phyloP scores from a whole-genome alignment of 306 rosid genomes.

The Cicer arietinum region DNA sequence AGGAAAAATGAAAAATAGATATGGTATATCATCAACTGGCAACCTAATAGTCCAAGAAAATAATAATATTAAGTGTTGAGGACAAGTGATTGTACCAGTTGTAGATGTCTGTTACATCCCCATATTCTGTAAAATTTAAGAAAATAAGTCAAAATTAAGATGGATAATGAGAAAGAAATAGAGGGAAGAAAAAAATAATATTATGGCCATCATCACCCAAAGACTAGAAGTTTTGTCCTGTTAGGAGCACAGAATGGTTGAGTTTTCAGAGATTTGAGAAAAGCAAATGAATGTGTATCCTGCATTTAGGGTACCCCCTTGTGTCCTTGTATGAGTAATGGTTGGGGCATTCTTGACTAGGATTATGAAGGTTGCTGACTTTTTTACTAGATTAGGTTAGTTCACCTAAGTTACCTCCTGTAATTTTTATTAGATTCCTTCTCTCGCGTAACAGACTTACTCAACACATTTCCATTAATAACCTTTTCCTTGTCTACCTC shows the following conservation, averaged over 20 bases:
- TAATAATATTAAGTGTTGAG: conserved; percentile 31
- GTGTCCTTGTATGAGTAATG: background rate
- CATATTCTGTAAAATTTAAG: conserved; percentile 70
- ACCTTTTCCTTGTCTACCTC: background rate
- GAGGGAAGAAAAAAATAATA: background rate
- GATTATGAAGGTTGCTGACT: background rate
- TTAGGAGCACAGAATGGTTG: conserved; percentile 14
- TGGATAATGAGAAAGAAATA: conserved; percentile 20
- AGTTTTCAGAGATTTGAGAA: background rate
- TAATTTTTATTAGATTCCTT: background rate
- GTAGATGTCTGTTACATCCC: conserved; percentile 91
- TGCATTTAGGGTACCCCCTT: background rate
- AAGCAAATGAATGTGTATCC: background rate
- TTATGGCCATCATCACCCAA: conserved; percentile 12
- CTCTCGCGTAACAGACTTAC: background rate
- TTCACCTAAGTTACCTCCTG: background rate
- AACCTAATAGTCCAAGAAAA: conserved; percentile 25
- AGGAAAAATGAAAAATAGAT: conserved; percentile 3
- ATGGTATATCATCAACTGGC: conserved; percentile 25
- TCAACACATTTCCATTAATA: background rate
- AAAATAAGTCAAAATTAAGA: conserved; percentile 39
- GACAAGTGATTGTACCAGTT: conserved; percentile 70
- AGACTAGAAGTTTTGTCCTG: conserved; percentile 14
- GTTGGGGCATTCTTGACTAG: background rate
- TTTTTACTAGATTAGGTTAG: background rate